Conservation (phyloP, 2,329 filamentous ascomycete genomes). For the Talaromyces sp. region DNA sequence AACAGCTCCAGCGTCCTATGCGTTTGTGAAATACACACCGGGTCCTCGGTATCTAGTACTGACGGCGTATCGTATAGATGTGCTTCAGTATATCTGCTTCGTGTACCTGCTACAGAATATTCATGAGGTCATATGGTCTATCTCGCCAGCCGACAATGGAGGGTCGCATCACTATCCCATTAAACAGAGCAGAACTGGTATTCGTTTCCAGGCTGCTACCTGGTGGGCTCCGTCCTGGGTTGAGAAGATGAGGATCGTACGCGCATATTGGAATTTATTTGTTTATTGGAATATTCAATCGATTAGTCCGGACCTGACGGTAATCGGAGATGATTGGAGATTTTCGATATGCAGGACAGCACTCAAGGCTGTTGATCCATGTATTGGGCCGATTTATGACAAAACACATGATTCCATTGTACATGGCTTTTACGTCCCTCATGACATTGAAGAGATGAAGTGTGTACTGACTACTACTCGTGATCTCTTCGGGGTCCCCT, state of each 20-base stretch:
- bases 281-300: constrained; percentile 8
- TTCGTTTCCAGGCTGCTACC: background rate
- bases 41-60: constrained; percentile 12
- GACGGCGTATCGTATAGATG: constrained; percentile 11
- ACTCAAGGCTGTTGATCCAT: background rate
- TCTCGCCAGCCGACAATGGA: background rate
- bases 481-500: constrained; percentile 4
- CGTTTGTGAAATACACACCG: constrained; percentile 7
- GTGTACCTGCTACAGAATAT: constrained; percentile 13
- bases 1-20: constrained; percentile 7
- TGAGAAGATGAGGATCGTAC: constrained; percentile 7
- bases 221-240: constrained; percentile 7
- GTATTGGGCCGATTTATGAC: background rate
- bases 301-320: background rate
- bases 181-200: constrained; percentile 2
- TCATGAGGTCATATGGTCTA: constrained; percentile 12
- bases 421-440: background rate
- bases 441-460: constrained; percentile 16
- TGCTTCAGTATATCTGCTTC: constrained; percentile 12
- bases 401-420: background rate
- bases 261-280: constrained; percentile 14
- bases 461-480: constrained; percentile 11
- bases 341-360: background rate
- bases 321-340: background rate
- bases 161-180: background rate